A percentile compares a stretch with the other conserved stretches of the same genome.
Conservation (phyloP, 306 rosid species). For the Casuarina cunninghamiana region DNA sequence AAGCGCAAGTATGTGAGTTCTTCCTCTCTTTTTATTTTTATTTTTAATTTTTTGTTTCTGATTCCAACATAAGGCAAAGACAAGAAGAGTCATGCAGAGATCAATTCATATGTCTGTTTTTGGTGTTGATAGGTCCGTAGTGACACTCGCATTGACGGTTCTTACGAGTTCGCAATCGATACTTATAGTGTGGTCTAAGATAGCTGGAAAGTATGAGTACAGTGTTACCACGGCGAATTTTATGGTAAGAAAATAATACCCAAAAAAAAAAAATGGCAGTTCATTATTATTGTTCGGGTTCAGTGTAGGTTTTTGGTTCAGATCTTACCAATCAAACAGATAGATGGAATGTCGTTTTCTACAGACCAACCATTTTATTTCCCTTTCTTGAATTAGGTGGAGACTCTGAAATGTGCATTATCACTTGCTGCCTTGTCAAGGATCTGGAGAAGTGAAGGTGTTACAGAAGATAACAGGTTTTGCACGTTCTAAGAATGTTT, state of each 20-base stretch:
- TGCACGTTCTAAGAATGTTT: neutral
- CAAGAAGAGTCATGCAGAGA: no score
- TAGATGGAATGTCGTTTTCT: neutral
- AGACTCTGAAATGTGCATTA: constrained; percentile 83
- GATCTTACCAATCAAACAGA: neutral
- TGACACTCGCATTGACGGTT: constrained; percentile 77
- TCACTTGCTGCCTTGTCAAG: constrained; percentile 69
- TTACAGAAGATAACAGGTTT: constrained; percentile 89
- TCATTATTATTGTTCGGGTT: no score
- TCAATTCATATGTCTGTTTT: neutral
- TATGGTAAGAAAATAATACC: constrained; percentile 38
- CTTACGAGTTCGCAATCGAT: constrained; percentile 96
- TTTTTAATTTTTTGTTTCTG: no score
- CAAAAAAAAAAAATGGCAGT: no score
- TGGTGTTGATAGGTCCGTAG: constrained; percentile 54
- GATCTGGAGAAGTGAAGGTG: constrained; percentile 74
- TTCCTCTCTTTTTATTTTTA: neutral
- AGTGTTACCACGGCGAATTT: constrained; percentile 97
- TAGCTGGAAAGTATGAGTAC: constrained; percentile 94
- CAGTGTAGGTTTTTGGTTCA: neutral
- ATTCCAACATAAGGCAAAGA: no score
- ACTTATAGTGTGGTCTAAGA: constrained; percentile 92
- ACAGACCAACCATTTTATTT: neutral
- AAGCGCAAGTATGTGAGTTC: constrained; percentile 47
- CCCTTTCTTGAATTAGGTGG: constrained; percentile 59